Base-by-base conservation (phyloP, 2,329 filamentous ascomycete species). In the Zasmidium angulare region DNA sequence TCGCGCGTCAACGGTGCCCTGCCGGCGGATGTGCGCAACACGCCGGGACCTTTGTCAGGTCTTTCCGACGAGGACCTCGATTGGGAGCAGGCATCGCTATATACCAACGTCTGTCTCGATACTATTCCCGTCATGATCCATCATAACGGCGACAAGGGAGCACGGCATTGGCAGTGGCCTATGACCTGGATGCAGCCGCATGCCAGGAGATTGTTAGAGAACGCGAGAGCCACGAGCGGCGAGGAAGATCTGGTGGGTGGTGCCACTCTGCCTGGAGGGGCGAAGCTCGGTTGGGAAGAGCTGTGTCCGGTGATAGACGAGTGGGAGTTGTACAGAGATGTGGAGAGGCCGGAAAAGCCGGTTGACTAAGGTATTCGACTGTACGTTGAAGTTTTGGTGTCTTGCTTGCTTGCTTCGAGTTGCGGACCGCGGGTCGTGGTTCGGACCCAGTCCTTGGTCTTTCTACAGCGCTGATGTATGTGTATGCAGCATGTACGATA, bases 241-340 rank as follows among this genome's bases (percentile, higher is more conserved):
- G 52, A 75, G 51, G 74, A 73, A 1, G 72, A 74, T 3, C 68
- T 75, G 7, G 58, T 58, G 2, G 59, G 46, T 64, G 74, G 20
- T 74, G 77, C 31, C 74, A 75, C 2, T 69, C 77, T 61, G 72
- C 73, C 23, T 72, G 71, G 72, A 75, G 78, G 76, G 72, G 79
- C 65, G 65, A 73, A 53, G 23, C 20, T 66, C 40, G 52, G 29
- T 19, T 68, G 62, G 60, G 50, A 53, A 21, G 59, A 65, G n/a
- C 31, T 66, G 7, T 66, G 63, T 56, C 58, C 63, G n/a, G 31
- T 22, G 14, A 54, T 63, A n/a, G 64, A 58, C 50, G 65, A 66
- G 26, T 58, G 58, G 43, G 62, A 66, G 50, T 24, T 66, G 46
- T 67, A 62, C 48, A 47, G 63, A 43, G 63, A 63, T 53, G 61